Percentiles rank a stretch among this genome's conserved stretches.
Evolutionary conservation across 2,329 filamentous ascomycete species (phyloP).

Genomic region (Penicillium sp.): DNA sequence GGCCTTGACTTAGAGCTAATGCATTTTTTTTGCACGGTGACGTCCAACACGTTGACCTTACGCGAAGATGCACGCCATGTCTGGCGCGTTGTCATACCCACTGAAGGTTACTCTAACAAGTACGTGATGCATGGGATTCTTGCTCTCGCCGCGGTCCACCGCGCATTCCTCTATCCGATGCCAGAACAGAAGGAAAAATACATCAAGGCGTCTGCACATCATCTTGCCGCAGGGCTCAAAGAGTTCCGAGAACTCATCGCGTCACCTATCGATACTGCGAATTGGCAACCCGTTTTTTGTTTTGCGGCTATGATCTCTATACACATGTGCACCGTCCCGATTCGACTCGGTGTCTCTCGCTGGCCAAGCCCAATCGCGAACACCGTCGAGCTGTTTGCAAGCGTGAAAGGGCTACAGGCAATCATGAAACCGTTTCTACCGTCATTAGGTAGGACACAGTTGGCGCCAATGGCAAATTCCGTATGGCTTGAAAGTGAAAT

Average conservation of each 20-base stretch:
- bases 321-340: slow-evolving; percentile 16
- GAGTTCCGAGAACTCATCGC: slow-evolving; percentile 28
- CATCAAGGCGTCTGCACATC: slow-evolving; percentile 23
- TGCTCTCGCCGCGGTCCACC: slow-evolving; percentile 38
- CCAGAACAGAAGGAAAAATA: slow-evolving; percentile 19
- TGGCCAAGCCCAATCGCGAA: slow-evolving; percentile 26
- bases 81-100: slow-evolving; percentile 36
- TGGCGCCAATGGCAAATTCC: slow-evolving; percentile 23
- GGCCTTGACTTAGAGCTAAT: slow-evolving; percentile 47
- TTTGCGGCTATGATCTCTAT: slow-evolving; percentile 26
- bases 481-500: slow-evolving; percentile 21
- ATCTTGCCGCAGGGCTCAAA: slow-evolving; percentile 22
- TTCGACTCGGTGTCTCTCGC: slow-evolving; percentile 15
- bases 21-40: slow-evolving; percentile 46
- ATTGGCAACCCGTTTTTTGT: slow-evolving; percentile 29
- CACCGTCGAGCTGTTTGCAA: slow-evolving; percentile 24
- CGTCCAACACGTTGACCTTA: slow-evolving; percentile 28
- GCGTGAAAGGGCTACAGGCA: slow-evolving; percentile 24
- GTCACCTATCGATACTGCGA: slow-evolving; percentile 19
- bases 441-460: slow-evolving; percentile 17
- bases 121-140: slow-evolving; percentile 40
- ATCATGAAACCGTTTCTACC: slow-evolving; percentile 25
- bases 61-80: slow-evolving; percentile 33
- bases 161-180: slow-evolving; percentile 16
- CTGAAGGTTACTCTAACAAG: slow-evolving; percentile 35